Conservation (phyloP, 345 rosid species). For the Salix caprea region DNA sequence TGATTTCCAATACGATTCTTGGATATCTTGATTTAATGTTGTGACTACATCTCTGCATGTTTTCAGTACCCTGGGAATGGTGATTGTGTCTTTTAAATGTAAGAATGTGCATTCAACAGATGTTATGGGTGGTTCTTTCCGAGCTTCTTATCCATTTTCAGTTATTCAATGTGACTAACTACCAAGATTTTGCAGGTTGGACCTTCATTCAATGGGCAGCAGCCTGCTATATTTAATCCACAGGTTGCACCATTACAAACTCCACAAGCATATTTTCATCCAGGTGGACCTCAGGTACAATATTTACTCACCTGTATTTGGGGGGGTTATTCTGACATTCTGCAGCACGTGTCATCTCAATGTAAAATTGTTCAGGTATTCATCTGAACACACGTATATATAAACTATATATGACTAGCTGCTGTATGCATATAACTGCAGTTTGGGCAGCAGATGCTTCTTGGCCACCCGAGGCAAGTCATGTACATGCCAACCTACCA, state of each 20-base stretch:
- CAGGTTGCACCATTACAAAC: conserved; percentile 53
- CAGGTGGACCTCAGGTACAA: conserved; percentile 69
- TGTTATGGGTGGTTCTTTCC: neutral
- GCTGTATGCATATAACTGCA: conserved; percentile 28
- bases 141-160: neutral
- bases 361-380: neutral
- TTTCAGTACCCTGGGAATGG: neutral
- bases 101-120: neutral
- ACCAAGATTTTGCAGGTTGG: conserved; percentile 47
- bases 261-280: conserved; percentile 65
- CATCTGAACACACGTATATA: neutral
- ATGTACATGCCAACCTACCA: conserved; percentile 61
- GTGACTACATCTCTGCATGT: neutral
- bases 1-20: neutral
- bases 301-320: neutral
- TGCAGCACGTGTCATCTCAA: neutral
- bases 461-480: conserved; percentile 59
- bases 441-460: conserved; percentile 66
- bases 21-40: neutral
- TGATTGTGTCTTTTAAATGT: neutral
- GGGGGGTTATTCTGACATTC: neutral
- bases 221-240: conserved; percentile 57
- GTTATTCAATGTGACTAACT: conserved; percentile 11
- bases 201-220: conserved; percentile 60
- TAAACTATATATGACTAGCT: neutral